Evolutionary conservation across 768 basidiomycete genomes (phyloP).

Genomic region (Porpolomopsis calyptriformis): DNA sequence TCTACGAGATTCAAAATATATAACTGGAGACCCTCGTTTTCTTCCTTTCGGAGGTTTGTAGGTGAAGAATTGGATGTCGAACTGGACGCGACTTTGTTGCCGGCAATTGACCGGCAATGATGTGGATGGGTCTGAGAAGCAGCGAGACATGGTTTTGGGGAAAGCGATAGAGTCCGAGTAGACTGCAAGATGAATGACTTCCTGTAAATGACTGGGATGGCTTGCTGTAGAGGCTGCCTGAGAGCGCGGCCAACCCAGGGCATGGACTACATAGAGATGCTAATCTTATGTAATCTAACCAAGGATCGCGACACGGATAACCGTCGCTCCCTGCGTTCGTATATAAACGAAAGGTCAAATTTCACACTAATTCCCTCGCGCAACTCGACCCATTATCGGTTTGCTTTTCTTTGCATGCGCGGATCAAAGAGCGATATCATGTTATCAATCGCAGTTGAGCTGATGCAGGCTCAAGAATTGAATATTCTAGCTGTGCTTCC

Average conservation of each 20-base stretch:
- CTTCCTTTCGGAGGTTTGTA: background rate
- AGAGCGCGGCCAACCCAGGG: background rate
- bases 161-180: background rate
- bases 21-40: background rate
- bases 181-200: background rate
- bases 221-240: background rate
- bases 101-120: background rate
- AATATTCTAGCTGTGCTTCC: no score
- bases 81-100: background rate
- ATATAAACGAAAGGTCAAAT: no score
- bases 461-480: no score
- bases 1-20: slow-evolving; percentile 1
- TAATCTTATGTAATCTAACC: no score
- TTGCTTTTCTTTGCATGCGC: no score
- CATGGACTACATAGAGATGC: background rate
- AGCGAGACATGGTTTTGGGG: background rate
- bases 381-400: no score
- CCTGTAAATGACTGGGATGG: background rate
- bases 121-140: background rate
- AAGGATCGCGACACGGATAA: no score
- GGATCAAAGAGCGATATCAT: no score
- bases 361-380: no score
- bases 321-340: no score
- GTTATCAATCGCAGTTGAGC: no score
- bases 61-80: background rate